phyloP scores from a whole-genome alignment of 1,284 basidiomycete species.

The Naganishia liquefaciens region DNA sequence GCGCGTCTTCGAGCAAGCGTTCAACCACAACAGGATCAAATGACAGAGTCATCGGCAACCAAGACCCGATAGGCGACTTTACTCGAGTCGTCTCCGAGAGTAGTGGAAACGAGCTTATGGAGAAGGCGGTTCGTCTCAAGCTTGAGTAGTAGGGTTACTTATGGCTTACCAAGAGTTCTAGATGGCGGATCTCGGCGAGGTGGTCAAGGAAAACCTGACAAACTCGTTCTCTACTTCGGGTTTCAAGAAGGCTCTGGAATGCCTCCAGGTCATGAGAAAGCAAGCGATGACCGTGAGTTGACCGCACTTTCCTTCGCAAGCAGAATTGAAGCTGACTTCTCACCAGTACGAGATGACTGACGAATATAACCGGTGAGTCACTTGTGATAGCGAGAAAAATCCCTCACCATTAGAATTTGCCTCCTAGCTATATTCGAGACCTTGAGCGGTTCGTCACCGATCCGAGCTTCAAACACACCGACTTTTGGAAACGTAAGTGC shows the following conservation, averaged over 20 bases:
- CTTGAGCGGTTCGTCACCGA: conserved; percentile 43
- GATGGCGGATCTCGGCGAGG: conserved; percentile 65
- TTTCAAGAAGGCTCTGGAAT: conserved; percentile 68
- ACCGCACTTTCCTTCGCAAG: not conserved
- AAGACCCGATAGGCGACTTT: conserved; percentile 74
- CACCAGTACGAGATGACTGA: conserved; percentile 48
- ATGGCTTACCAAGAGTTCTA: not conserved
- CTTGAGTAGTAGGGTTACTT: not conserved
- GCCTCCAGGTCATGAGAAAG: conserved; percentile 66
- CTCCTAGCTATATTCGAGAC: conserved; percentile 41
- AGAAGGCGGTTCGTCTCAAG: conserved; percentile 65
- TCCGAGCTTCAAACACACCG: conserved; percentile 48
- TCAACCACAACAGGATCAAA: not conserved
- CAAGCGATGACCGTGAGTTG: conserved; percentile 63
- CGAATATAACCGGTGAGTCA: conserved; percentile 49
- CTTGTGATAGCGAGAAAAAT: not conserved
- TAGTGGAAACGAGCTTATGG: conserved; percentile 68
- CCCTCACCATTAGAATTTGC: not conserved
- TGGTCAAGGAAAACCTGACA: conserved; percentile 69
- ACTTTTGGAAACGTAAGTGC: conserved; percentile 51
- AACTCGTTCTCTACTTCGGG: conserved; percentile 69
- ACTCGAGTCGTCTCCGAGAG: conserved; percentile 60
- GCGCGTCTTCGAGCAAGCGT: not conserved
- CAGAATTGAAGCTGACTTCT: not conserved
- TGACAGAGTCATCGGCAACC: conserved; percentile 61